Percentiles rank a stretch among this genome's conserved stretches.
These are phyloP conservation scores for Boletus smithii DNA, from an alignment of 1,284 basidiomycete species.

Conservation along the genomic window DNA sequence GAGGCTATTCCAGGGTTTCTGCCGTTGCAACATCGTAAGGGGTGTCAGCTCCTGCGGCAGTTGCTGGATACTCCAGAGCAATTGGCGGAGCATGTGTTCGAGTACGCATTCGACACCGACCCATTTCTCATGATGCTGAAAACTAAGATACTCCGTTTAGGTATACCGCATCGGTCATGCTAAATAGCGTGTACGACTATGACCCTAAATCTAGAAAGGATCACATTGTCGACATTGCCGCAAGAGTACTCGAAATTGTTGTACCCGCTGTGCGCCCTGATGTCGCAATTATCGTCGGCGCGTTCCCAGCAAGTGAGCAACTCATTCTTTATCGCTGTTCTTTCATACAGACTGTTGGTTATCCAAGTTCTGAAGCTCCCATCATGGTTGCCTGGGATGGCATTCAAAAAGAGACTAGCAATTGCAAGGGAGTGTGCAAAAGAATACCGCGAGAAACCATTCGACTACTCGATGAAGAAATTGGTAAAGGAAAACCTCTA, in stretches of 20 bases:
- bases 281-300: neutral
- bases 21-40: neutral
- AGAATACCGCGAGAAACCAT: neutral
- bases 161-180: neutral
- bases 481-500: neutral
- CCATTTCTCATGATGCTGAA: neutral
- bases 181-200: constrained; percentile 1
- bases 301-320: neutral
- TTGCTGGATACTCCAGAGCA: neutral
- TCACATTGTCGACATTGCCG: neutral
- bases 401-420: neutral
- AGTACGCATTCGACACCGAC: neutral
- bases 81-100: neutral
- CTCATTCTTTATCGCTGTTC: neutral
- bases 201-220: neutral
- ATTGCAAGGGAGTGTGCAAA: neutral
- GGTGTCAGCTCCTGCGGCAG: neutral
- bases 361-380: neutral
- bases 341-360: neutral
- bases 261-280: neutral
- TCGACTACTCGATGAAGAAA: neutral
- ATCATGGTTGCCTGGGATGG: neutral
- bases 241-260: neutral
- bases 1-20: constrained; percentile 4
- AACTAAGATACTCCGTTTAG: neutral